These are phyloP conservation scores for Fusarium temperatum DNA, from an alignment of 2,329 filamentous ascomycete genomes.

Conservation along the genomic window DNA sequence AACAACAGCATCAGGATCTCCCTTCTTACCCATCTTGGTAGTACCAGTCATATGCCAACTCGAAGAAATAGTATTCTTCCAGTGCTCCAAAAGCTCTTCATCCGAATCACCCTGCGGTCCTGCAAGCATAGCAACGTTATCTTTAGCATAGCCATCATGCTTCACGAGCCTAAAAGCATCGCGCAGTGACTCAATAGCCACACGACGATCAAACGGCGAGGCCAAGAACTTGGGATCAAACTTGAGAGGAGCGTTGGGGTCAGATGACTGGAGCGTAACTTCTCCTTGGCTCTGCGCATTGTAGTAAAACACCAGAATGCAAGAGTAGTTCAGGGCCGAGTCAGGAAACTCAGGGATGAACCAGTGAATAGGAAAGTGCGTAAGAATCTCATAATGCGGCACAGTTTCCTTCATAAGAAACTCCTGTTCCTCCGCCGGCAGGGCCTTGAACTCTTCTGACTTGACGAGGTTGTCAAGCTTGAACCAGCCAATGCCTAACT, in stretches of 20 bases:
- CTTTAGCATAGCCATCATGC: constrained; percentile 54
- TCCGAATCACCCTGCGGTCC: constrained; percentile 59
- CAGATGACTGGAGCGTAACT: constrained; percentile 61
- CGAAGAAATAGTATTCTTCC: constrained; percentile 53
- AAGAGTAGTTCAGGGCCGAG: constrained; percentile 52
- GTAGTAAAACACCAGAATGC: constrained; percentile 58
- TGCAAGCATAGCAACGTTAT: constrained; percentile 52
- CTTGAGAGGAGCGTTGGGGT: constrained; percentile 59
- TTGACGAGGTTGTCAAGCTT: constrained; percentile 52
- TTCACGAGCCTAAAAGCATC: constrained; percentile 53
- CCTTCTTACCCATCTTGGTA: constrained; percentile 62
- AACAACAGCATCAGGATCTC: constrained; percentile 56
- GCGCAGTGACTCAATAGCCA: constrained; percentile 59
- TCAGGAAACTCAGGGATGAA: constrained; percentile 51
- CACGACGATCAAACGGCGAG: constrained; percentile 63
- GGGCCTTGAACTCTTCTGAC: constrained; percentile 58
- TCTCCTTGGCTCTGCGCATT: constrained; percentile 63
- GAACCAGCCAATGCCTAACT: constrained; percentile 54
- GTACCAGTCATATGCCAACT: constrained; percentile 68
- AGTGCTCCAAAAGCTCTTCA: constrained; percentile 61
- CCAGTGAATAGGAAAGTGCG: constrained; percentile 56
- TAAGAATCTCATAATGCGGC: constrained; percentile 65
- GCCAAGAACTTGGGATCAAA: constrained; percentile 63
- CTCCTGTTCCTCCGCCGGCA: constrained; percentile 54
- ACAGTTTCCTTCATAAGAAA: constrained; percentile 60